These are phyloP conservation scores for Agaricales sp. DNA, from an alignment of 1,284 basidiomycete species.

Conservation along the genomic window DNA sequence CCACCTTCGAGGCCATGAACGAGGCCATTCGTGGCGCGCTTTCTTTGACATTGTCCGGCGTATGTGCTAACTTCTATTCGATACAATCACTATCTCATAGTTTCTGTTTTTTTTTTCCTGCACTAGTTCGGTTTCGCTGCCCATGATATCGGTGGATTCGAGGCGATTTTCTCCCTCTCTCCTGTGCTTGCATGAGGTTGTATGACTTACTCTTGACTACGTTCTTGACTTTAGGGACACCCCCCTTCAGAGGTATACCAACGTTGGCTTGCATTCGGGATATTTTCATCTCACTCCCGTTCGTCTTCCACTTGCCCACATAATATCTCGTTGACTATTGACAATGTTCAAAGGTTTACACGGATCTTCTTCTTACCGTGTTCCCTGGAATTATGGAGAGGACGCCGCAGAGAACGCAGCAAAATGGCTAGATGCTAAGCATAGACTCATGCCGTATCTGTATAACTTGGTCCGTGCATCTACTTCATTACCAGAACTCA, in stretches of 20 bases:
- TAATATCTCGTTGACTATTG: not conserved
- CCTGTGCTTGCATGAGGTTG: slow-evolving; percentile 1
- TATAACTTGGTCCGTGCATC: slow-evolving; percentile 42
- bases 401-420: slow-evolving; percentile 57
- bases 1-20: slow-evolving; percentile 70
- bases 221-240: slow-evolving; percentile 33
- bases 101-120: no score
- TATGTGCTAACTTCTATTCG: not conserved
- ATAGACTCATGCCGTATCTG: slow-evolving; percentile 67
- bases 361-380: slow-evolving; percentile 62
- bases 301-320: not conserved
- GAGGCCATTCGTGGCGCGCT: slow-evolving; percentile 62
- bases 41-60: slow-evolving; percentile 53
- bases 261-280: slow-evolving; percentile 67
- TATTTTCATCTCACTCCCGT: slow-evolving; percentile 63
- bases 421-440: slow-evolving; percentile 56
- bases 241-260: slow-evolving; percentile 63
- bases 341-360: slow-evolving; percentile 28
- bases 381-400: slow-evolving; percentile 70
- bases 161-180: slow-evolving; percentile 22
- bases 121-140: slow-evolving; percentile 55
- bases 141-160: slow-evolving; percentile 71
- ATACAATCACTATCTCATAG: not conserved
- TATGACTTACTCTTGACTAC: no score
- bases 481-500: slow-evolving; percentile 1